A percentile compares a stretch with the other conserved stretches of the same genome.
Evolutionary conservation across 306 rosid genomes (phyloP).

Genomic region (Cucurbita moschata): DNA sequence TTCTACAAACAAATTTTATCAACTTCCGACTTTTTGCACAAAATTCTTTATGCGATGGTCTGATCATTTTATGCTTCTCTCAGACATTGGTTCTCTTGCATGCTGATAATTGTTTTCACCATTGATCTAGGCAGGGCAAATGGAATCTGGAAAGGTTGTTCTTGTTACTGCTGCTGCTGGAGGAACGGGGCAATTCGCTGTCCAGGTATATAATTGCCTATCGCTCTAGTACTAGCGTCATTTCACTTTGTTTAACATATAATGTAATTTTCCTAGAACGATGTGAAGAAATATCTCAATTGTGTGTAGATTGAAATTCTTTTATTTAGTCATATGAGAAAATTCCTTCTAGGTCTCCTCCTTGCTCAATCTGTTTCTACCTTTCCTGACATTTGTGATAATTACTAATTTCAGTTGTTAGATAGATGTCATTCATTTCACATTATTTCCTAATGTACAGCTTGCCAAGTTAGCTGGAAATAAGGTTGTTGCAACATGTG

Average conservation of each 20-base stretch:
- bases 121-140: conserved; percentile 55
- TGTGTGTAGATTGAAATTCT: background rate
- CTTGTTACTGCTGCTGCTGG: conserved; percentile 99
- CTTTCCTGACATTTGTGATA: background rate
- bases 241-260: background rate
- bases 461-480: conserved; percentile 89
- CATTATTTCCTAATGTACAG: conserved; percentile 28
- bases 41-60: background rate
- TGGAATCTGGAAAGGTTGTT: conserved; percentile 77
- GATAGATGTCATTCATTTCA: background rate
- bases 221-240: background rate
- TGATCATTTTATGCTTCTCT: background rate
- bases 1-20: background rate
- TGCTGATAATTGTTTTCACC: conserved; percentile 9
- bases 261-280: background rate
- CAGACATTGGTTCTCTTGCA: conserved; percentile 4
- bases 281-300: background rate
- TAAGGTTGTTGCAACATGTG: conserved; percentile 87
- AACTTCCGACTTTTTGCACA: background rate
- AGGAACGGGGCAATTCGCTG: conserved; percentile 98
- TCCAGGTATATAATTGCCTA: conserved; percentile 42
- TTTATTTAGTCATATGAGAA: background rate
- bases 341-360: background rate
- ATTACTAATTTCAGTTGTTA: background rate
- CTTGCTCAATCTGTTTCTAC: background rate